These are phyloP conservation scores for Trichophyton rubrum DNA, from an alignment of 2,329 filamentous ascomycete species.

Conservation along the genomic window DNA sequence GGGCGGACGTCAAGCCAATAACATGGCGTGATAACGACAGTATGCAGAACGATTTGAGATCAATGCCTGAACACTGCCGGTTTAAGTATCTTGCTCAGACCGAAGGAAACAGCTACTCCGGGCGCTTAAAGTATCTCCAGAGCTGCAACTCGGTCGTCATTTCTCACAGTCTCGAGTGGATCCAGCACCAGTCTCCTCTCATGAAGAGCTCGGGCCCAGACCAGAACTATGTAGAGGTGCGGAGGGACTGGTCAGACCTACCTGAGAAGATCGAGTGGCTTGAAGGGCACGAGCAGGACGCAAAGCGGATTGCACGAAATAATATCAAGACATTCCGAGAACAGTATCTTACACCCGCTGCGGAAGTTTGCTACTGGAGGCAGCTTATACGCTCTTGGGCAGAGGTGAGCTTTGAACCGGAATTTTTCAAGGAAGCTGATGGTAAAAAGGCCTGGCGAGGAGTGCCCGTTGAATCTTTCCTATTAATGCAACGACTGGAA, in stretches of 20 bases:
- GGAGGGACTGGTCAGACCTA: conserved; percentile 46
- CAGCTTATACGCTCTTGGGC: conserved; percentile 32
- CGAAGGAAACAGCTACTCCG: conserved; percentile 43
- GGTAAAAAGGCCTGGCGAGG: conserved; percentile 23
- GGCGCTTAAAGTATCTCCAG: conserved; percentile 42
- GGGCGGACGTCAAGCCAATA: conserved; percentile 35
- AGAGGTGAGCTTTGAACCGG: conserved; percentile 29
- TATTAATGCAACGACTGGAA: conserved; percentile 16
- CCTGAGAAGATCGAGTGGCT: conserved; percentile 32
- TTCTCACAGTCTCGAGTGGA: conserved; percentile 38
- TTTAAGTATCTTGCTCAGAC: conserved; percentile 45
- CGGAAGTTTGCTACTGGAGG: conserved; percentile 46
- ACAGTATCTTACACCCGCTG: conserved; percentile 42
- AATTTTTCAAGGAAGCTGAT: conserved; percentile 20
- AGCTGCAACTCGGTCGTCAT: conserved; percentile 41
- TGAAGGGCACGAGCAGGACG: conserved; percentile 31
- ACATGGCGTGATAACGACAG: conserved; percentile 30
- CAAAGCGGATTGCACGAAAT: conserved; percentile 41
- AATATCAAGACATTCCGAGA: conserved; percentile 38
- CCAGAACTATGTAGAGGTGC: conserved; percentile 40
- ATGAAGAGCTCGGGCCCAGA: conserved; percentile 29
- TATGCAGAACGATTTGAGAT: conserved; percentile 7
- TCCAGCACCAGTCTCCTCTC: conserved; percentile 32
- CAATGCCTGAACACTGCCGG: conserved; percentile 38
- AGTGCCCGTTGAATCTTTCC: conserved; percentile 32